These are phyloP conservation scores for Ogataea methanolica DNA, from an alignment of 805 yeast species.

Conservation along the genomic window DNA sequence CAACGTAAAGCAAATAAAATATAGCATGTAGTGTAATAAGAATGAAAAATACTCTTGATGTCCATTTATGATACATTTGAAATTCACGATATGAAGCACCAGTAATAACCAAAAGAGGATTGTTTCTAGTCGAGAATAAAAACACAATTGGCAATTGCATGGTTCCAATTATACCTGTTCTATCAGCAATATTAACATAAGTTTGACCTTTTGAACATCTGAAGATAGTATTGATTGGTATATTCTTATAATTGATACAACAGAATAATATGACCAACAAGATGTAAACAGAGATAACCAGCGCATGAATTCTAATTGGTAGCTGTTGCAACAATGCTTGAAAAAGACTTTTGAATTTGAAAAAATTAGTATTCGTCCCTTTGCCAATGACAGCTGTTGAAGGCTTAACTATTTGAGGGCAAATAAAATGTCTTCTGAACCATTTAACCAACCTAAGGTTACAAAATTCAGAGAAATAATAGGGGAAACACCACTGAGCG, in stretches of 20 bases:
- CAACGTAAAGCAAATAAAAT: constrained; percentile 35
- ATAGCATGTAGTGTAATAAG: constrained; percentile 35
- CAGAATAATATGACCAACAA: constrained; percentile 24
- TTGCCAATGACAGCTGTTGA: constrained; percentile 2
- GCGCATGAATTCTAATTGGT: constrained; percentile 31
- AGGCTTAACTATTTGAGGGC: constrained; percentile 28
- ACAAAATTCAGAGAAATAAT: constrained; percentile 18
- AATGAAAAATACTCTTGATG: constrained; percentile 35
- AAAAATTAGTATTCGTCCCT: neutral
- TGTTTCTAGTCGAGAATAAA: constrained; percentile 33
- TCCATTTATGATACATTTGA: constrained; percentile 36
- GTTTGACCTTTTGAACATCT: constrained; percentile 24
- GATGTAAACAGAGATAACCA: constrained; percentile 26
- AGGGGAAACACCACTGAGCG: constrained; percentile 33
- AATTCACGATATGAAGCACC: constrained; percentile 33
- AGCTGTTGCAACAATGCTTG: constrained; percentile 17
- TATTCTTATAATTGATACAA: constrained; percentile 24
- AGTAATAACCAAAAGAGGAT: constrained; percentile 26
- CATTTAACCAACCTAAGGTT: constrained; percentile 21
- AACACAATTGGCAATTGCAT: constrained; percentile 33
- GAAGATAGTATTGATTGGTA: constrained; percentile 29
- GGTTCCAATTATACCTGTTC: constrained; percentile 42
- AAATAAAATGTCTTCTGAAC: constrained; percentile 29
- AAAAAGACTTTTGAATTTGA: constrained; percentile 3
- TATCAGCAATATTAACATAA: constrained; percentile 35